Evolutionary conservation across 371 early-diverging fungal genomes (phyloP).

Genomic region (Funneliformis caledonium): DNA sequence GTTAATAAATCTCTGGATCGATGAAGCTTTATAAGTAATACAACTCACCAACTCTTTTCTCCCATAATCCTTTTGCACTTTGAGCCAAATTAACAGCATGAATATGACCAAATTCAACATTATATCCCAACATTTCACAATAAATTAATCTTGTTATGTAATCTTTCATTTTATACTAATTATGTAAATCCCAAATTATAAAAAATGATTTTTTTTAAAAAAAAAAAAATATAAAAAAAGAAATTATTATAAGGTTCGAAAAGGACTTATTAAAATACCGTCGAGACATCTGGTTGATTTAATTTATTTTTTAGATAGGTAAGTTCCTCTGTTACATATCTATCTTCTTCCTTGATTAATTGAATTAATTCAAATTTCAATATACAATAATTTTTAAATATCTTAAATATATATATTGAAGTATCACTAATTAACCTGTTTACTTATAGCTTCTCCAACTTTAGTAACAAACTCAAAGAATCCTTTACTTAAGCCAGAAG

Average conservation of each 20-base stretch:
- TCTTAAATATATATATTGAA: neutral
- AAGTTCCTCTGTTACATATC: slow-evolving; percentile 29
- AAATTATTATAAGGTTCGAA: neutral
- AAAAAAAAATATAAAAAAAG: neutral
- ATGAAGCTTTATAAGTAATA: neutral
- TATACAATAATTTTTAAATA: neutral
- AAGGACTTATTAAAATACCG: neutral
- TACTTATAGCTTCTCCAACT: slow-evolving; percentile 38
- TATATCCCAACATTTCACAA: slow-evolving; percentile 58
- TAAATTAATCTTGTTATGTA: slow-evolving; percentile 55
- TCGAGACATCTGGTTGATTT: slow-evolving; percentile 24
- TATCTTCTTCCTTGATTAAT: slow-evolving; percentile 33
- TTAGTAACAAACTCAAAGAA: slow-evolving; percentile 29
- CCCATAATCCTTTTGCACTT: slow-evolving; percentile 52
- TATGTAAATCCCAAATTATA: neutral
- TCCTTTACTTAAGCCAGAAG: slow-evolving; percentile 32
- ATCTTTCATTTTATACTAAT: slow-evolving; percentile 52
- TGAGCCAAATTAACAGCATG: slow-evolving; percentile 61
- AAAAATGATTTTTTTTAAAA: neutral
- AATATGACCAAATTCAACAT: slow-evolving; percentile 57
- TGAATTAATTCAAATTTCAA: neutral
- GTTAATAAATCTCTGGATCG: neutral
- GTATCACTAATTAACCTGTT: slow-evolving; percentile 20
- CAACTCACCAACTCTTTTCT: slow-evolving; percentile 54
- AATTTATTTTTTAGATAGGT: slow-evolving; percentile 18